These are phyloP conservation scores for Baudoinia panamericana DNA, from an alignment of 495 filamentous ascomycete species.

Conservation along the genomic window DNA sequence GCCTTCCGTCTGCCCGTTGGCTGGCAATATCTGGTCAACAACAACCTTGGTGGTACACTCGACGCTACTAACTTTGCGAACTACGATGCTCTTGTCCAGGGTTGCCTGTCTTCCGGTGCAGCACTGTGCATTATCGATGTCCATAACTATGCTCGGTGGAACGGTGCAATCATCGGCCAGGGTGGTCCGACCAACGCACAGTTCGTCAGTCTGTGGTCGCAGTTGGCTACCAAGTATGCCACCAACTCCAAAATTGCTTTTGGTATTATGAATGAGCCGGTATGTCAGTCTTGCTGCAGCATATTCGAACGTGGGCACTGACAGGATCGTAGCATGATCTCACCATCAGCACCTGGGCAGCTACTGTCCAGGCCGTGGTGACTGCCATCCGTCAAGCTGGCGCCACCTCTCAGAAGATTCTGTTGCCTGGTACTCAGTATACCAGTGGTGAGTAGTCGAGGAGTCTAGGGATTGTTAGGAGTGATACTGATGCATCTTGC, in stretches of 20 bases:
- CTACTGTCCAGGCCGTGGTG: conserved; percentile 42
- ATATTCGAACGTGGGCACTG: no score
- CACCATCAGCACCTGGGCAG: conserved; percentile 38
- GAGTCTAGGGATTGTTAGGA: not conserved
- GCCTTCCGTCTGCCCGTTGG: conserved; percentile 44
- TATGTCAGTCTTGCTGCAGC: conserved; percentile 28
- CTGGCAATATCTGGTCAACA: conserved; percentile 44
- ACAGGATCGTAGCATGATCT: conserved; percentile 29
- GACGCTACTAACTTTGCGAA: conserved; percentile 36
- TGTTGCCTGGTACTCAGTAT: conserved; percentile 37
- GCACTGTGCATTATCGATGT: conserved; percentile 45
- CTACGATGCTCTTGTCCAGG: conserved; percentile 45
- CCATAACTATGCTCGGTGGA: conserved; percentile 49
- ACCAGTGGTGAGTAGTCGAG: conserved; percentile 17
- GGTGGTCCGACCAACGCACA: conserved; percentile 42
- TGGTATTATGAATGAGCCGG: conserved; percentile 51
- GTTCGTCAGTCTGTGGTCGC: conserved; percentile 43
- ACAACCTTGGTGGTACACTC: conserved; percentile 36
- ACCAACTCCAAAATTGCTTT: conserved; percentile 38
- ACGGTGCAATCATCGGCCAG: conserved; percentile 46
- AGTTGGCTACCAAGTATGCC: conserved; percentile 44
- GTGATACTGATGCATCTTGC: conserved; percentile 4
- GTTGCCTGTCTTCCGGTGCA: conserved; percentile 42
- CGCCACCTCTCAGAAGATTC: conserved; percentile 42
- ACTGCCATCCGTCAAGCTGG: conserved; percentile 46